Evolutionary conservation across 139 green algal species (phyloP).

Genomic region (Chlamydomonas schloesseri): DNA sequence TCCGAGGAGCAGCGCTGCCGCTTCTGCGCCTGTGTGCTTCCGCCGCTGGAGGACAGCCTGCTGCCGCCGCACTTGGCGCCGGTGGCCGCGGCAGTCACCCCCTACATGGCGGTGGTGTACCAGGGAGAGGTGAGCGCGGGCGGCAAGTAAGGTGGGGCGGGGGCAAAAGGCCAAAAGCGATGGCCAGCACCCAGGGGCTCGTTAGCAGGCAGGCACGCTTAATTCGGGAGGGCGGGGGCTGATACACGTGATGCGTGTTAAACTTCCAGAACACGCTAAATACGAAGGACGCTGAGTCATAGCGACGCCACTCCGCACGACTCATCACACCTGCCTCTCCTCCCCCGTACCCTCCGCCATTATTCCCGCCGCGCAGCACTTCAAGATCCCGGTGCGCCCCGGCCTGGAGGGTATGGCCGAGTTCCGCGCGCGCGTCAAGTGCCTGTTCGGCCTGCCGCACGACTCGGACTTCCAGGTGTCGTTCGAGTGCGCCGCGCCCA

Average conservation of each 20-base stretch:
- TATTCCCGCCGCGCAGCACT: not conserved
- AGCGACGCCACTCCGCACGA: no score
- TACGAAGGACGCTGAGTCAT: no score
- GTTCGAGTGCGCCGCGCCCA: conserved; percentile 19
- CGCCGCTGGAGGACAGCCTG: not conserved
- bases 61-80: not conserved
- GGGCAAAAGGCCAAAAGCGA: no score
- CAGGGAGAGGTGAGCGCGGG: not conserved
- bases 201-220: no score
- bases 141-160: no score
- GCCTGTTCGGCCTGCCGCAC: conserved; percentile 29
- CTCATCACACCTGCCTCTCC: no score
- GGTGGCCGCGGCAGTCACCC: not conserved
- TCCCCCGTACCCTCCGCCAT: not conserved
- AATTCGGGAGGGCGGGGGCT: no score
- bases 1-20: conserved; percentile 12
- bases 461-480: conserved; percentile 30
- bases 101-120: conserved; percentile 31
- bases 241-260: no score
- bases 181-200: no score
- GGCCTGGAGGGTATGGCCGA: conserved; percentile 37
- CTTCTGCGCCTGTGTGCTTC: not conserved
- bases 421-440: conserved; percentile 47
- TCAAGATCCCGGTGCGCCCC: conserved; percentile 43
- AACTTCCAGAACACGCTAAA: no score